Evolutionary conservation across 2,329 filamentous ascomycete genomes (phyloP), one percentile per base, ranked within the genome.

Genomic region (Trichocomaceae sp.): DNA sequence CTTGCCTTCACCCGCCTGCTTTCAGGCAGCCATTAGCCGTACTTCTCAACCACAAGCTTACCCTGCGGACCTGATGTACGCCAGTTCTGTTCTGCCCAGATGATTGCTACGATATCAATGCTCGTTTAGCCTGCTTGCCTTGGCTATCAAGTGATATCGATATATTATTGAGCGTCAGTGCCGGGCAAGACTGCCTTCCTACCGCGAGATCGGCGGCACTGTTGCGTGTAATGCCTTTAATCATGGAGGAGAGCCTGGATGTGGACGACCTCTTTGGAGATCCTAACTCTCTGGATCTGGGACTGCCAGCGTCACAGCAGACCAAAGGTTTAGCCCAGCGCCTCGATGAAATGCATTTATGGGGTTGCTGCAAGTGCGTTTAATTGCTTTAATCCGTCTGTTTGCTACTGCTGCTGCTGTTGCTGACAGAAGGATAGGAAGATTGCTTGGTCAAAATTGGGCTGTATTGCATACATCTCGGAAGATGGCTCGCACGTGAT

Each of bases 401-500:
- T 45, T 20, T 35, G 31, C 31, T 20, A 7, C 23, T 33, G 10
- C 44, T 31, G 10, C 23, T 33, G 10, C 44, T 31, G 10, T 5
- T 19, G 47, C 60, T 69, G 50, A 70, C 67, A 58, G 62, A 39
- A 29, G 10, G 47, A 45, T 62, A 95, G 90, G 67, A 83, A 83
- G 60, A 81, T 96, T 52, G 84, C 87, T 29, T 97, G 92, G 91
- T 96, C 92, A 10, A 90, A 85, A 63, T 82, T 84, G 58, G 92
- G 92, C 44, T 90, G 86, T 57, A 88, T 97, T 61, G 91, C 91
- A 26, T 86, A 85, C 52, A 86, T 97, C 61, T 82, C 85, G 19
- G 74, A 82, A 15, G 86, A 91, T 70, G 87, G 88, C 26, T 79
- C 80, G 47, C 79, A 78, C 13, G 75, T 96, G 51, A 83, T 87